These are phyloP conservation scores for Phyllosticta capitalensis DNA, from an alignment of 2,329 filamentous ascomycete genomes.

Conservation along the genomic window DNA sequence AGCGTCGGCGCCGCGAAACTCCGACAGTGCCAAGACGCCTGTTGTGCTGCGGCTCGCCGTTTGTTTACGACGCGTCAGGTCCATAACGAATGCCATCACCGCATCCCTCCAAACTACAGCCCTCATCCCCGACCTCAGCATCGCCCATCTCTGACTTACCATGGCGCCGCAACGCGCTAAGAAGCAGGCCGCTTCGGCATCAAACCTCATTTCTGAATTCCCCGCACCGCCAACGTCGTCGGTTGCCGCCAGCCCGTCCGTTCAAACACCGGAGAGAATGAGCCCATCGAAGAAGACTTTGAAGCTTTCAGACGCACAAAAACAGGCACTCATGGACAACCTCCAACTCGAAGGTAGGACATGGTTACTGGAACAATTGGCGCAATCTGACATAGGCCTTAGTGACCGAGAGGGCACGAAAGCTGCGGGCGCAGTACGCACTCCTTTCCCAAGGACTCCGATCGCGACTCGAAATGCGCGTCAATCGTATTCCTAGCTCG, in stretches of 20 bases:
- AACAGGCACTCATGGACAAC: slow-evolving; percentile 82
- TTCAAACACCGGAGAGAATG: slow-evolving; percentile 16
- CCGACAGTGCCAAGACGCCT: neutral
- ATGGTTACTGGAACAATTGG: neutral
- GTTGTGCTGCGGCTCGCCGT: neutral
- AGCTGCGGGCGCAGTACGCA: slow-evolving; percentile 79
- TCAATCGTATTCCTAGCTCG: slow-evolving; percentile 79
- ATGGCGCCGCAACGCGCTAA: slow-evolving; percentile 8
- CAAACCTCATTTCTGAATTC: neutral
- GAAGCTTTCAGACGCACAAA: slow-evolving; percentile 47
- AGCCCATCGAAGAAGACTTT: slow-evolving; percentile 8
- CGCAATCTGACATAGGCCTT: slow-evolving; percentile 9
- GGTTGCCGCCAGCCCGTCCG: neutral
- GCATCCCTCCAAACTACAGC: neutral
- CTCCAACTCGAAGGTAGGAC: slow-evolving; percentile 71
- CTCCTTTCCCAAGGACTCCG: slow-evolving; percentile 78
- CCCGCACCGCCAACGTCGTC: slow-evolving; percentile 14
- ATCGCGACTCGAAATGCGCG: slow-evolving; percentile 79
- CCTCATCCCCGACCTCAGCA: neutral
- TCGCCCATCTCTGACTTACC: neutral
- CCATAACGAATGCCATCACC: neutral
- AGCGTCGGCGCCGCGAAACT: neutral
- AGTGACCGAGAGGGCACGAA: slow-evolving; percentile 83
- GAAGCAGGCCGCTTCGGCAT: neutral
- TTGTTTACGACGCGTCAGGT: slow-evolving; percentile 9